A percentile compares a stretch with the other conserved stretches of the same genome.
Conservation (phyloP, 2,329 filamentous ascomycete species). For the Diaporthe nobilis region DNA sequence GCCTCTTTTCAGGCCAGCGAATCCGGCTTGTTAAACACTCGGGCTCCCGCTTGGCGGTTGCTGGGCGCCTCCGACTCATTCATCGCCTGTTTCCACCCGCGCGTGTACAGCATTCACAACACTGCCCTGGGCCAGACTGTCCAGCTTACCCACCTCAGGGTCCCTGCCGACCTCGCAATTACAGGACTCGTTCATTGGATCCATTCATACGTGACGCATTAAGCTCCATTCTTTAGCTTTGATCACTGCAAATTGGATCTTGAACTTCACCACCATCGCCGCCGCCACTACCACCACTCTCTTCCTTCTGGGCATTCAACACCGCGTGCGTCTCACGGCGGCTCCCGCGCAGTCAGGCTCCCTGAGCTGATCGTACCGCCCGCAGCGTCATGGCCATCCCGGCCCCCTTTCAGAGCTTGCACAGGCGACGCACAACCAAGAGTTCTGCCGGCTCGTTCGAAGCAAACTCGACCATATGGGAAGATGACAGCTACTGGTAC, state of each 20-base stretch:
- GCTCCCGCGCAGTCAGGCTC: background rate
- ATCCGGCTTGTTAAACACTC: conserved; percentile 5
- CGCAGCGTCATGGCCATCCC: conserved; percentile 35
- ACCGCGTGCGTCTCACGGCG: background rate
- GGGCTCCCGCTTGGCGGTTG: conserved; percentile 15
- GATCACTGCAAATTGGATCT: background rate
- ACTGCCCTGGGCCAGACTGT: conserved; percentile 3
- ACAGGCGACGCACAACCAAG: conserved; percentile 40
- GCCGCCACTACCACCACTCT: background rate
- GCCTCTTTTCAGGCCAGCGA: conserved; percentile 13
- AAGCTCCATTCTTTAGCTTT: conserved; percentile 1
- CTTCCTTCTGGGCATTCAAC: background rate
- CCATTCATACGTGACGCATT: conserved; percentile 1
- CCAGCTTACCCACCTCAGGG: background rate
- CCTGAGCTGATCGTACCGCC: conserved; percentile 36
- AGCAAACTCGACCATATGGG: conserved; percentile 33
- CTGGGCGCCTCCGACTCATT: conserved; percentile 26
- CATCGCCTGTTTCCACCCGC: conserved; percentile 29
- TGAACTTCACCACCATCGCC: background rate
- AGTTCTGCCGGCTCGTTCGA: conserved; percentile 42
- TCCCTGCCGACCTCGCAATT: conserved; percentile 13
- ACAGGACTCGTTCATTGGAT: background rate
- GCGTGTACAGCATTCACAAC: conserved; percentile 17
- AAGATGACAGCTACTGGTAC: conserved; percentile 40
- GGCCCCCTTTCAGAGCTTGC: conserved; percentile 37